Evolutionary conservation across 169 alveolate genomes (phyloP).

Genomic region (Perkinsus chesapeaki): DNA sequence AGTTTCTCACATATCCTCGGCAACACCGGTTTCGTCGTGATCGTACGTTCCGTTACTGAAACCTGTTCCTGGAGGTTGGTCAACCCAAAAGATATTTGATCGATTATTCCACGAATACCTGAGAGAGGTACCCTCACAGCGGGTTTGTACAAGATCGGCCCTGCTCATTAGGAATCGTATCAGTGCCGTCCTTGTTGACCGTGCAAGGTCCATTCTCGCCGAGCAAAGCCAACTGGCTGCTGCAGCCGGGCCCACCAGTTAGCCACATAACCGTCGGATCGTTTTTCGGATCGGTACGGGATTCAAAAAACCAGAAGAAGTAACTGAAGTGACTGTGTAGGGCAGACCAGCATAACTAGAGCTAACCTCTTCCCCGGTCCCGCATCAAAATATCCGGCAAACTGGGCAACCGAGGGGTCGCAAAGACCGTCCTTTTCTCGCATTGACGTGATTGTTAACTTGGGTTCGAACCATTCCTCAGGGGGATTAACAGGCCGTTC

Average conservation of each 20-base stretch:
- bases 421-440: not conserved
- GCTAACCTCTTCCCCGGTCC: not conserved
- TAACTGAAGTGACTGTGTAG: not conserved
- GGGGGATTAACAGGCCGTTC: not conserved
- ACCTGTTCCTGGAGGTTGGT: constrained; percentile 78
- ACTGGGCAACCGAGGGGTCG: not conserved
- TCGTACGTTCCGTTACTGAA: constrained; percentile 29
- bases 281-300: constrained; percentile 33
- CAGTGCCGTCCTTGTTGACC: constrained; percentile 16
- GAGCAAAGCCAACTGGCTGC: constrained; percentile 57
- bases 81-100: constrained; percentile 64
- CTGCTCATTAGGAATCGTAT: constrained; percentile 32
- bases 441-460: not conserved
- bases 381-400: not conserved
- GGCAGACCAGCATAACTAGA: not conserved
- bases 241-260: constrained; percentile 81
- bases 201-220: constrained; percentile 66
- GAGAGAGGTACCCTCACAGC: not conserved
- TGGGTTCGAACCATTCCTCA: not conserved
- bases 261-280: constrained; percentile 73
- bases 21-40: constrained; percentile 28
- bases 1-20: constrained; percentile 15
- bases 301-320: constrained; percentile 32
- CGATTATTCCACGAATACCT: constrained; percentile 55
- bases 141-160: not conserved